Evolutionary conservation across 2,329 filamentous ascomycete species (phyloP).

Genomic region (Emergomyces pasteurianus): DNA sequence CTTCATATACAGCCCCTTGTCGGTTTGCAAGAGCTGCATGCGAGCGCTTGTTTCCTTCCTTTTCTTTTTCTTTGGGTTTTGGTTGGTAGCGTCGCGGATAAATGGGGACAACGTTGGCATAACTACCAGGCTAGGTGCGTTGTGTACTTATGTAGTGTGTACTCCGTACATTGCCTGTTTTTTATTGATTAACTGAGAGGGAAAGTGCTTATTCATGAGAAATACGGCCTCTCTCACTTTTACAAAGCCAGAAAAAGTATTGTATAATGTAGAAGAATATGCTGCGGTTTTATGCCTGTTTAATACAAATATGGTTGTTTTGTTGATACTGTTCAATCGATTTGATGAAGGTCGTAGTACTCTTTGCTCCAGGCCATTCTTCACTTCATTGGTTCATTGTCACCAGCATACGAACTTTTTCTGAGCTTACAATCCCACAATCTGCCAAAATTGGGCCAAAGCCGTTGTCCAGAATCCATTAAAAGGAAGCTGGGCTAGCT

Average conservation of each 20-base stretch:
- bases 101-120: background rate
- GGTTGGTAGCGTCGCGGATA: background rate
- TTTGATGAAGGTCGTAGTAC: no score
- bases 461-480: no score
- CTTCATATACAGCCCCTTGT: background rate
- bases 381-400: background rate
- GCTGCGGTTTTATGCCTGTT: no score
- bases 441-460: no score
- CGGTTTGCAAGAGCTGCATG: background rate
- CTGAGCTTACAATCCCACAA: no score
- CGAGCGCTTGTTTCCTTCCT: background rate
- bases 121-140: background rate
- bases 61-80: background rate
- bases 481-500: no score
- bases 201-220: background rate
- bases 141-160: background rate
- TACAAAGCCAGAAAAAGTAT: background rate
- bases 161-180: background rate
- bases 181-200: background rate
- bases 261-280: background rate
- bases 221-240: background rate
- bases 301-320: no score
- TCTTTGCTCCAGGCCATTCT: no score
- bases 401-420: background rate
- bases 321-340: no score